These are phyloP conservation scores for Candida sithepensis DNA, from an alignment of 805 yeast genomes.

Conservation along the genomic window DNA sequence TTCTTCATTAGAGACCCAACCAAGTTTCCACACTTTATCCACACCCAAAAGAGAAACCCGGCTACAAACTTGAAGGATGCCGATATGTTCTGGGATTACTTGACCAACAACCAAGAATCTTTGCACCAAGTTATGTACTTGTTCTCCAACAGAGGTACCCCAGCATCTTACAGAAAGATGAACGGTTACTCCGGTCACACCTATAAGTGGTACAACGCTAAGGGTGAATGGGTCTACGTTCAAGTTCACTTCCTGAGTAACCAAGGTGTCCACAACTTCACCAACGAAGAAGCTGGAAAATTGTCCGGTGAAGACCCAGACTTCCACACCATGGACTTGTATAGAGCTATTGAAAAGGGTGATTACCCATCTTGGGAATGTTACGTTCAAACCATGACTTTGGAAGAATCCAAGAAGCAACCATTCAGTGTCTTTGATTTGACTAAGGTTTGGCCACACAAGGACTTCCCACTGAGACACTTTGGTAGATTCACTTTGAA, in stretches of 20 bases:
- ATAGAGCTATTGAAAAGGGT: constrained; percentile 72
- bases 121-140: constrained; percentile 70
- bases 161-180: constrained; percentile 71
- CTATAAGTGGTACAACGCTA: constrained; percentile 71
- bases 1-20: constrained; percentile 82
- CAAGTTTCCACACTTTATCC: constrained; percentile 85
- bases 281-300: constrained; percentile 63
- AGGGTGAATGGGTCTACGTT: constrained; percentile 75
- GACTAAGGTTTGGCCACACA: constrained; percentile 91
- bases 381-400: constrained; percentile 83
- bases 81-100: constrained; percentile 82
- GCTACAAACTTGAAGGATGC: constrained; percentile 77
- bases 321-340: constrained; percentile 74
- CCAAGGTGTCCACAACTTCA: constrained; percentile 48
- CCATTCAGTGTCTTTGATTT: constrained; percentile 85
- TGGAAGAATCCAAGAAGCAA: constrained; percentile 67
- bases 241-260: constrained; percentile 72
- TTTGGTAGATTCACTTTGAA: constrained; percentile 77
- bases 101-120: constrained; percentile 69
- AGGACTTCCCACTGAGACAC: constrained; percentile 79
- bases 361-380: constrained; percentile 82
- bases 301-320: constrained; percentile 80
- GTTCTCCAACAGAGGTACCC: constrained; percentile 82
- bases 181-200: constrained; percentile 84
- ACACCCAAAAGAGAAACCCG: constrained; percentile 85